Conservation (phyloP, 768 basidiomycete genomes). For the Boletus coccyginus region DNA sequence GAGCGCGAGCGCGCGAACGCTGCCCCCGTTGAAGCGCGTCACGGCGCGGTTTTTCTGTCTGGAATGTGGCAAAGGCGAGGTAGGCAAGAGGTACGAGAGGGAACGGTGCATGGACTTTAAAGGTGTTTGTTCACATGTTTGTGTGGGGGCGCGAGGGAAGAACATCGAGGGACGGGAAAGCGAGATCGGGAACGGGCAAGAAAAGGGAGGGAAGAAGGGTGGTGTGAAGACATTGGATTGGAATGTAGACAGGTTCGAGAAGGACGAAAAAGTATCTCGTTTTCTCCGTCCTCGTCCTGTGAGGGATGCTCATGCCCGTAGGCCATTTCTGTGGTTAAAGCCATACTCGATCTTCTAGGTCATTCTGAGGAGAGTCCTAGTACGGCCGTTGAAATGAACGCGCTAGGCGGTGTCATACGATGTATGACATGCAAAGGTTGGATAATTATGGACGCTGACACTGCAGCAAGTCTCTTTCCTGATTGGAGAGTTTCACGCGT, state of each 20-base stretch:
- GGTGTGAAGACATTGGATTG: constrained; percentile 36
- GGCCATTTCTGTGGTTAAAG: constrained; percentile 46
- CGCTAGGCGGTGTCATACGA: constrained; percentile 33
- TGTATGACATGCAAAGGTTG: constrained; percentile 51
- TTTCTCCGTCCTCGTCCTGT: not conserved
- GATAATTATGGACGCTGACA: constrained; percentile 46
- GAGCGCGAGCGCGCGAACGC: constrained; percentile 39
- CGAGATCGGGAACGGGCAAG: constrained; percentile 6
- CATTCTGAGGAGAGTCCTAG: constrained; percentile 31
- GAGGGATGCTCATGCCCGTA: constrained; percentile 18
- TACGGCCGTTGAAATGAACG: constrained; percentile 19
- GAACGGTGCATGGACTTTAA: constrained; percentile 54
- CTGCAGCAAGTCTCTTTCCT: constrained; percentile 39
- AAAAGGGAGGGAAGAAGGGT: not conserved
- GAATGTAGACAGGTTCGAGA: constrained; percentile 51
- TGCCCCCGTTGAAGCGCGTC: constrained; percentile 58
- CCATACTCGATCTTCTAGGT: constrained; percentile 33
- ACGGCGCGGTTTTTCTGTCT: constrained; percentile 60
- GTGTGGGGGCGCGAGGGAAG: constrained; percentile 26
- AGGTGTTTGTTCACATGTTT: constrained; percentile 59
- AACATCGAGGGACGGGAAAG: not conserved
- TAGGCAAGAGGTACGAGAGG: constrained; percentile 32
- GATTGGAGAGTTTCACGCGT: too few relatives aligned
- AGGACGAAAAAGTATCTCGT: constrained; percentile 51
- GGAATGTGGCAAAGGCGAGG: constrained; percentile 40